phyloP scores from a whole-genome alignment of 73 alveolate species.

The Blepharisma stoltei region DNA sequence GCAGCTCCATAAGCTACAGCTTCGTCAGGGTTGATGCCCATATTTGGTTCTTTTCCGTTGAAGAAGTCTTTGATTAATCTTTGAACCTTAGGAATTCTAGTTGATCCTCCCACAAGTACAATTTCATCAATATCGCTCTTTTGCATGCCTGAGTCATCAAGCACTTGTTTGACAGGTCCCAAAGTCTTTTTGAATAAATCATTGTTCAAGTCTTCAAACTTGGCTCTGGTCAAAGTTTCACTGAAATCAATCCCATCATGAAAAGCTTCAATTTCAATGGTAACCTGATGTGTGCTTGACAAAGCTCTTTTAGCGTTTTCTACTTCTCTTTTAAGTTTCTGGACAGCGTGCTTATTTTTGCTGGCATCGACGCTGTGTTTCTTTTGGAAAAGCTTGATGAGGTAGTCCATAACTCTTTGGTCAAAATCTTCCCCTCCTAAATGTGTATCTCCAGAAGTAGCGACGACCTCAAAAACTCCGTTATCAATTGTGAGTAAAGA shows the following conservation, averaged over 20 bases:
- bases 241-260: slow-evolving; percentile 95
- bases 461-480: slow-evolving; percentile 95
- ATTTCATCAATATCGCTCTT: slow-evolving; percentile 72
- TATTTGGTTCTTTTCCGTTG: slow-evolving; percentile 97
- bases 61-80: slow-evolving; percentile 93
- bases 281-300: slow-evolving; percentile 88
- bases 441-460: slow-evolving; percentile 98
- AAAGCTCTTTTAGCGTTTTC: slow-evolving; percentile 98
- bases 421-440: slow-evolving; percentile 99
- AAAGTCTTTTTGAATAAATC: slow-evolving; percentile 94
- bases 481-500: slow-evolving; percentile 93
- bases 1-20: slow-evolving; percentile 99
- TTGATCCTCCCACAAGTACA: slow-evolving; percentile 97
- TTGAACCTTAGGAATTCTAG: slow-evolving; percentile 98
- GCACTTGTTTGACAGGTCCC: slow-evolving; percentile 91
- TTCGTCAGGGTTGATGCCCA: slow-evolving; percentile 99
- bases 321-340: slow-evolving; percentile 92
- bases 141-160: slow-evolving; percentile 83
- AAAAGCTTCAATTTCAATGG: slow-evolving; percentile 89
- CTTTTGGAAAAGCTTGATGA: slow-evolving; percentile 89
- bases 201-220: slow-evolving; percentile 90
- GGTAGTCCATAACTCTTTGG: slow-evolving; percentile 91
- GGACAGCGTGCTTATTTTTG: slow-evolving; percentile 83
- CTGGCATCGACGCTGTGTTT: slow-evolving; percentile 81
- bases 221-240: slow-evolving; percentile 95